Base-by-base conservation (phyloP, 2,329 filamentous ascomycete species). In the Penicillium sp. region DNA sequence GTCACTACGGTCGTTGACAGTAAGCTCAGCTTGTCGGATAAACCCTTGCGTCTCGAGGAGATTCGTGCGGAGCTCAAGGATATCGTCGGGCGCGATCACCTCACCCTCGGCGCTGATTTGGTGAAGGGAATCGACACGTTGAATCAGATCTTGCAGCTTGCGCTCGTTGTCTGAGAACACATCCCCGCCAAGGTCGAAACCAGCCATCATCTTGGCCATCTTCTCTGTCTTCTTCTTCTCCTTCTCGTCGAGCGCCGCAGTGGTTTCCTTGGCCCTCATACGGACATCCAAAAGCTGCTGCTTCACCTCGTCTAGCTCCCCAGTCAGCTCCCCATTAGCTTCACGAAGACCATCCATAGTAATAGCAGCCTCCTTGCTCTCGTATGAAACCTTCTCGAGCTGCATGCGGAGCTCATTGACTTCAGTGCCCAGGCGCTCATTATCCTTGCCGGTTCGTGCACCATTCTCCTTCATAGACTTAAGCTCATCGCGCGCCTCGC, bases 161-260 rank as follows among this genome's bases (percentile, higher is more conserved):
- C 88, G 84, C 74, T 99, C 94, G 65, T 96, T 96, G 54, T 94
- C 89, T 63, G 92, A 96, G 72, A 97, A 96, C 31, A 95, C 87
- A 54, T 97, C 92, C 45, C 89, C 88, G 42, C 92, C 93, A 32
- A 99, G 84, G 68, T 99, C 93, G 67, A 99, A 97, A 3, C 93
- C 92, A 55, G 94, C 94, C 93, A 99, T 97, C 94, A 99, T 99
- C 82, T 97, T 90, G 41, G 94, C 94, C 94, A 99, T 99, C 77
- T 95, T 94, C 78, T 99, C 94, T 1, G 92, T 91, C 82, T 99
- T 99, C 79, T 92, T 92, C 81, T 92, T 93, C 77, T 97, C 95
- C 81, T 99, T 99, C 76, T 97, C 94, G 65, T 97, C 93, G 18
- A 95, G 79, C 14, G 91, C 88, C 8, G 92, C 92, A 42, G 85